phyloP scores from a whole-genome alignment of 192 early-diverging fungal species.

The Dissophora globulifera region DNA sequence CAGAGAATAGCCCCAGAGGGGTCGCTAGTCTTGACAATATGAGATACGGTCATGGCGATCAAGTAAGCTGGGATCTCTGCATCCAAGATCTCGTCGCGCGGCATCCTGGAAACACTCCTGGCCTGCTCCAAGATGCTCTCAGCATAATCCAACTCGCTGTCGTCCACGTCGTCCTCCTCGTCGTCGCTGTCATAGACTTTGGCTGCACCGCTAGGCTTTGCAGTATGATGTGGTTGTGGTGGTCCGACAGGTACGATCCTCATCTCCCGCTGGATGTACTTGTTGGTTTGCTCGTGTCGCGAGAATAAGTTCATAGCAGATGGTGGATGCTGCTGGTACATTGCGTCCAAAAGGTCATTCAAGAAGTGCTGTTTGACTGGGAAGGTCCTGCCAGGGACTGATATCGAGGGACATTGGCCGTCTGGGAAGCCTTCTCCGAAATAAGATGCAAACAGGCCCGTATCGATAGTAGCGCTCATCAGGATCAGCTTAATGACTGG shows the following conservation, averaged over 20 bases:
- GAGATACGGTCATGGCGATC: conserved; percentile 55
- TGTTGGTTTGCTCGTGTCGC: conserved; percentile 43
- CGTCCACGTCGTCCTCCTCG: conserved; percentile 55
- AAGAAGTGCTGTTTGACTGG: conserved; percentile 66
- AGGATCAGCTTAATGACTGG: conserved; percentile 59
- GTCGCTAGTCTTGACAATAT: conserved; percentile 51
- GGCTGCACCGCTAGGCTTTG: neutral
- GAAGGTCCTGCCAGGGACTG: conserved; percentile 69
- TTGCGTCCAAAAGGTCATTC: conserved; percentile 62
- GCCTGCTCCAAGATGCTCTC: conserved; percentile 56
- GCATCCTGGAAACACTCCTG: conserved; percentile 44
- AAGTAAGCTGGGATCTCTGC: conserved; percentile 54
- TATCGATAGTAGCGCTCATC: conserved; percentile 66
- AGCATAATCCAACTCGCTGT: conserved; percentile 42
- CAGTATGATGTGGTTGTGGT: conserved; percentile 15
- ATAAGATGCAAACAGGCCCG: conserved; percentile 59
- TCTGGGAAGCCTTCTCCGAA: conserved; percentile 56
- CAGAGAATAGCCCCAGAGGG: conserved; percentile 75
- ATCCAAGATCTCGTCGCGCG: conserved; percentile 48
- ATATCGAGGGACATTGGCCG: conserved; percentile 65
- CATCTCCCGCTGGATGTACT: conserved; percentile 58
- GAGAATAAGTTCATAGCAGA: conserved; percentile 27
- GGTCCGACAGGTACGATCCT: conserved; percentile 33
- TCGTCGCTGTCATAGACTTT: conserved; percentile 45
- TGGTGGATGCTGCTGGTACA: conserved; percentile 34